Evolutionary conservation across 345 rosid genomes (phyloP).

Genomic region (Ceriops decandra): DNA sequence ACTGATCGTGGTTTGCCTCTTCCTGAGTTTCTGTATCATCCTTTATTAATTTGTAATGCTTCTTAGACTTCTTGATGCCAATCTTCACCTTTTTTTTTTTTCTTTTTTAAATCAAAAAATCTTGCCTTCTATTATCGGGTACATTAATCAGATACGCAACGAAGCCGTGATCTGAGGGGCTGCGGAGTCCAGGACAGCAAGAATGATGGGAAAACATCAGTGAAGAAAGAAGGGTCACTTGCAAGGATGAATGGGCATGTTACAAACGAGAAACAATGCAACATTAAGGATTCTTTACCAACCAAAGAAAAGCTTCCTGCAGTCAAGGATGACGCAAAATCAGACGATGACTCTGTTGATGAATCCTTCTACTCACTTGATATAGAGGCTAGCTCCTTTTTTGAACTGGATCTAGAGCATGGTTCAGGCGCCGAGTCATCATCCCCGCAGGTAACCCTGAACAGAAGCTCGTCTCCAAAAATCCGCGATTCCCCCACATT

Average conservation of each 20-base stretch:
- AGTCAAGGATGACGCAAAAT: slow-evolving; percentile 7
- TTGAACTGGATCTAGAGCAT: neutral
- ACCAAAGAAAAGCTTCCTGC: slow-evolving; percentile 4
- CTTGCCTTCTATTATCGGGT: neutral
- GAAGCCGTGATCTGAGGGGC: neutral
- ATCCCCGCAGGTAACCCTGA: neutral
- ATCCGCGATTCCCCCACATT: neutral
- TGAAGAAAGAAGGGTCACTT: neutral
- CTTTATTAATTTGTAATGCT: neutral
- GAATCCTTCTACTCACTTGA: slow-evolving; percentile 15
- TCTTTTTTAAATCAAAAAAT: neutral
- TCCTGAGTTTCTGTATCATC: neutral
- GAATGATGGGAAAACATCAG: slow-evolving; percentile 1
- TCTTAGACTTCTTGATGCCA: neutral
- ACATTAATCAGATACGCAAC: neutral
- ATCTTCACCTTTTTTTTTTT: neutral
- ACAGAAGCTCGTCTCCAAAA: neutral
- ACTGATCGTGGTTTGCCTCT: neutral
- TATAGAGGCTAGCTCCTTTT: neutral
- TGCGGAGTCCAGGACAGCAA: neutral
- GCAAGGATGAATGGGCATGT: neutral
- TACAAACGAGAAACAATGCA: neutral
- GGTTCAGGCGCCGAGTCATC: neutral
- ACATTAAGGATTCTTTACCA: neutral
- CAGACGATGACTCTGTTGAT: slow-evolving; percentile 4